phyloP scores from a whole-genome alignment of 805 yeast species.

The Cyberlindnera americana region DNA sequence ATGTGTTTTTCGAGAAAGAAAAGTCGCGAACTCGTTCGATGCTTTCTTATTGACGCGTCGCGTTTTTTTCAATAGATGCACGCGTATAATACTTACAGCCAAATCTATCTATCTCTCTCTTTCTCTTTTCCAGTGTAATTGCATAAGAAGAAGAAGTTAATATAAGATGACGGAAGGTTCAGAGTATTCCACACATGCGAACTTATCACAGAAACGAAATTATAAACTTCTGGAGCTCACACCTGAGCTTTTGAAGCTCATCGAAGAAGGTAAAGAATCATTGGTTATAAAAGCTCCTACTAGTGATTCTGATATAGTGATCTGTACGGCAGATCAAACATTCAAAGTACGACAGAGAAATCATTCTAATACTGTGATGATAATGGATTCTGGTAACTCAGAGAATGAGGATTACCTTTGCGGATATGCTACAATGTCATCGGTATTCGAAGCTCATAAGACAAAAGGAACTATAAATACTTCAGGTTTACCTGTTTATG shows the following conservation, averaged over 20 bases:
- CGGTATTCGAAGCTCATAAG: conserved; percentile 37
- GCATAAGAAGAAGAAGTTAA: too few relatives aligned
- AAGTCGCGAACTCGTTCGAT: conserved; percentile 1
- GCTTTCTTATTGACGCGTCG: neutral
- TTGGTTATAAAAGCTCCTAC: conserved; percentile 31
- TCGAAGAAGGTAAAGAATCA: conserved; percentile 28
- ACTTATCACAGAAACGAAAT: conserved; percentile 28
- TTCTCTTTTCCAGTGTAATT: too few relatives aligned
- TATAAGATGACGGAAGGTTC: conserved; percentile 5
- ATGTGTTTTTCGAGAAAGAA: neutral
- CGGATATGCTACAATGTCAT: conserved; percentile 33
- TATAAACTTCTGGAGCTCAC: conserved; percentile 52
- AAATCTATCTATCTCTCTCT: too few relatives aligned
- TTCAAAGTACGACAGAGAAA: conserved; percentile 72
- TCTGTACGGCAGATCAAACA: conserved; percentile 57
- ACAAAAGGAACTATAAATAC: conserved; percentile 32
- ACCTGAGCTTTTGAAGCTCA: conserved; percentile 41
- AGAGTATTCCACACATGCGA: conserved; percentile 12
- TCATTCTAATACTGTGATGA: conserved; percentile 80
- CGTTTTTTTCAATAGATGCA: too few relatives aligned
- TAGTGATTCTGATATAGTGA: conserved; percentile 43
- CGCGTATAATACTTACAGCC: too few relatives aligned
- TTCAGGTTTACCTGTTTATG: conserved; percentile 34
- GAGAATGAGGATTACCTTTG: conserved; percentile 26
- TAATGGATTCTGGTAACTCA: conserved; percentile 35